Percentiles rank a stretch among this genome's conserved stretches.
Conservation (phyloP, 345 rosid species). For the Rhodamnia argentea region DNA sequence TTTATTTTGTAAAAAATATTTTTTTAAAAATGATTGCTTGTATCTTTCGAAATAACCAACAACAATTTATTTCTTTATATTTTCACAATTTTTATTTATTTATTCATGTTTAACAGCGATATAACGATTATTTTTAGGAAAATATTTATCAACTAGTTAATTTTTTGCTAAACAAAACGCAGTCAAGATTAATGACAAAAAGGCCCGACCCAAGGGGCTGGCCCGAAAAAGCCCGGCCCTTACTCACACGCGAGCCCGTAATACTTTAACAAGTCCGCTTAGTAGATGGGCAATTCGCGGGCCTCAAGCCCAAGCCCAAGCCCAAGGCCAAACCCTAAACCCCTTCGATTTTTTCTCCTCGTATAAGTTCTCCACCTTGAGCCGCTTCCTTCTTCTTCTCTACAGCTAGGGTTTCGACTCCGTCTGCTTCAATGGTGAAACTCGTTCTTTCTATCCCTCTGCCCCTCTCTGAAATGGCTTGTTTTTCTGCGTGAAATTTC, state of each 20-base stretch:
- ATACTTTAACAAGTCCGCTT: background rate
- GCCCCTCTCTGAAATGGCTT: background rate
- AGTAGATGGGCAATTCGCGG: background rate
- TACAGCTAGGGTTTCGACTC: background rate
- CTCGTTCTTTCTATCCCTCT: no score
- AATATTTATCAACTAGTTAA: no score
- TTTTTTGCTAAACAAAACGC: no score
- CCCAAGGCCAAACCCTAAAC: background rate
- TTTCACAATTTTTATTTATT: no score
- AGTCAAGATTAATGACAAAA: background rate
- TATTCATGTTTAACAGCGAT: no score
- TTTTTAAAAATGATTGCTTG: no score
- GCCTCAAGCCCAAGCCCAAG: background rate
- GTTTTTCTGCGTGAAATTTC: background rate
- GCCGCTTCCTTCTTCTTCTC: background rate
- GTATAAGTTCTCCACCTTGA: background rate
- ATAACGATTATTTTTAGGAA: no score
- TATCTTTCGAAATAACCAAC: no score
- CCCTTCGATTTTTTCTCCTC: no score
- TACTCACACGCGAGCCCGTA: background rate
- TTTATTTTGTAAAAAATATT: no score
- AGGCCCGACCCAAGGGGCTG: background rate
- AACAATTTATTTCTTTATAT: no score
- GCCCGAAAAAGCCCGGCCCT: background rate
- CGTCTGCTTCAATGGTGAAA: slow-evolving; percentile 11